phyloP scores from a whole-genome alignment of 139 green algal genomes.

The Coccomyxa sp. region DNA sequence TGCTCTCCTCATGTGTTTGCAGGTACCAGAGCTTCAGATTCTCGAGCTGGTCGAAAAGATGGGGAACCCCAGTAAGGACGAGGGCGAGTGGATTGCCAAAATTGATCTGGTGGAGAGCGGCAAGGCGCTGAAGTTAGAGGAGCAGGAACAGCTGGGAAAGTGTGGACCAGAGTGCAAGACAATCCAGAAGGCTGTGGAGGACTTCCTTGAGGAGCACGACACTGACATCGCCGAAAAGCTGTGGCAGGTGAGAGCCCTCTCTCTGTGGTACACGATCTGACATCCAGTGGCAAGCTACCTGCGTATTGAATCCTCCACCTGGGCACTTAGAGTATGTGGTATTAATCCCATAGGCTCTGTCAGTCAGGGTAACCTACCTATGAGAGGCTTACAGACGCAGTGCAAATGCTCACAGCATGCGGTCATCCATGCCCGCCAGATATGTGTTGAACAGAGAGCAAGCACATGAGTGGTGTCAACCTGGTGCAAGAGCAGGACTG shows the following conservation, averaged over 20 bases:
- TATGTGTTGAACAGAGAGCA: no score
- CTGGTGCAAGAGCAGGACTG: not conserved
- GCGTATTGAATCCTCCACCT: no score
- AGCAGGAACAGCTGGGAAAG: conserved; percentile 50
- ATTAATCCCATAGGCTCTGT: no score
- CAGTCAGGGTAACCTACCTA: no score
- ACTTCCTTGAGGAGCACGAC: conserved; percentile 63
- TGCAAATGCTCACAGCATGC: no score
- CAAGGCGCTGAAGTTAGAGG: conserved; percentile 48
- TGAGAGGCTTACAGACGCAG: no score
- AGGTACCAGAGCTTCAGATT: conserved; percentile 46
- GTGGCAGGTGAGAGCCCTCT: conserved; percentile 27
- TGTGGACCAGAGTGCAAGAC: conserved; percentile 75
- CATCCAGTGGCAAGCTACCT: no score
- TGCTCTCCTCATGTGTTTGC: not conserved
- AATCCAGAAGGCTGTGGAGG: conserved; percentile 57
- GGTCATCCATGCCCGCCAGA: no score
- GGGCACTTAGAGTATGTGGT: no score
- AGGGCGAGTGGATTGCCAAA: conserved; percentile 74
- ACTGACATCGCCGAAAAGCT: conserved; percentile 60
- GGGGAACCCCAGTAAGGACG: conserved; percentile 49
- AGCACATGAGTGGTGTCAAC: not conserved
- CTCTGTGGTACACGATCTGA: no score
- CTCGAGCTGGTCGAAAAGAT: conserved; percentile 71
- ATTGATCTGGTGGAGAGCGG: conserved; percentile 69